Evolutionary conservation across 2,329 filamentous ascomycete species (phyloP), one percentile per base, ranked within the genome.

Genomic region (Balansia obtecta): DNA sequence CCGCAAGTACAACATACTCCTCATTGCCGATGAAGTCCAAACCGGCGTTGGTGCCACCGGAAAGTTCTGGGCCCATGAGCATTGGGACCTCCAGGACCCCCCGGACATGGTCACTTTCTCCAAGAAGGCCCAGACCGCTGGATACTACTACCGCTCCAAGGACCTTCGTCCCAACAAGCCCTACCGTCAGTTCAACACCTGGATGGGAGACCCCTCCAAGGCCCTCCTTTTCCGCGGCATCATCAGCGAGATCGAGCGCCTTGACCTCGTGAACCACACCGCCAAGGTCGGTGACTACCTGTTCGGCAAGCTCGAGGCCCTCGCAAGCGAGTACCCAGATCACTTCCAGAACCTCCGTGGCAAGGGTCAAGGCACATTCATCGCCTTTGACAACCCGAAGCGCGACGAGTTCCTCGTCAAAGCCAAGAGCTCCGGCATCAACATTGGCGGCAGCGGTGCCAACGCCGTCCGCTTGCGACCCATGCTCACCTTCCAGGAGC

Each of bases 171-270:
- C 89, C 55, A 95, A 95, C 75, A 90, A 90, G 77, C 86, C 90
- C 6, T 95, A 95, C 75, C 83, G 89, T 54, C 89, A 95, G 71
- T 95, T 95, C 77, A 95, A 95, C 76, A 95, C 88, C 46, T 95
- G 89, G 89, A 94, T 95, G 85, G 89, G 89, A 61, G 89, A 95
- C 71, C 89, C 89, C 15, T 83, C 85, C 13, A 83, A 88, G 53
- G 88, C 86, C 15, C 72, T 95, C 53, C 76, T 95, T 57, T 95
- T 94, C 83, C 81, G 86, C 55, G 85, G 82, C 61, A 95, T 95
- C 70, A 79, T 91, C 63, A 70, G 86, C 52, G 88, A 95, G 71
- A 83, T 95, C 51, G 73, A 88, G 68, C 74, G 80, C 47, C 74
- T 86, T 51, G 79, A 85, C 60, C 77, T 95, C n/a, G 87, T 95